Base-by-base conservation (phyloP, 192 early-diverging fungal species). In the Gaertneriomyces sp. region DNA sequence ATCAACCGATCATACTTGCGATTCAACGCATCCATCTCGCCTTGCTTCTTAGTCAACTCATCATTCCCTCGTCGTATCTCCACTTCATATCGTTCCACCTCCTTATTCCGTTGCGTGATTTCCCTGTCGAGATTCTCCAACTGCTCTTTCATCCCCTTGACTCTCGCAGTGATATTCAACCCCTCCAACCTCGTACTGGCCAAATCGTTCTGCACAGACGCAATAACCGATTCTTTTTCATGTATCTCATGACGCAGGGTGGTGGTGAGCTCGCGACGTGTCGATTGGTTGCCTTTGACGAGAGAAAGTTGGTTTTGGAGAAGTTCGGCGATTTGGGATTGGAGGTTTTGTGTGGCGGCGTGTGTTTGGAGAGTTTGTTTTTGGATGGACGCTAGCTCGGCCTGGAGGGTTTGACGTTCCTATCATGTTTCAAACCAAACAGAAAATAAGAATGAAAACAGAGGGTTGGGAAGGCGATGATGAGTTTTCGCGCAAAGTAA, bases 1-100 rank as follows among this genome's bases (percentile, higher is more conserved):
- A 65, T 71, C 25, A 85, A 53, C 67, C 74, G 73, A 45, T 85
- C 81, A 49, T 72, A 85, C 62, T 85, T 86, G 52, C 85, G 85
- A 71, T 86, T 86, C 44, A 86, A 67, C 71, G 71, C 20, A 73
- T 86, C 85, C 68, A 86, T 80, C 61, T 86, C 85, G 5, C 68
- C 66, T 54, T 82, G 80, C 69, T 81, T 83, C 55, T 86, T 86
- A 16, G 74, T 76, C 47, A 86, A 60, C 66, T 81, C 79, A 60
- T 84, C 83, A 57, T 86, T 86, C 25, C 78, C 39, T 42, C 81
- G 33, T 17, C 81, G 61, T 44, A 86, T 85, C 71, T 86, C 85
- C 45, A 73, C 20, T 71, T 86, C 85, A 54, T 86, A 86, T 71
- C 85, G 85, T 58, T 83, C 85, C 43, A 86, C 74, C 60, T 79